A percentile compares a stretch with the other conserved stretches of the same genome.
These are phyloP conservation scores for Candida qinlingensis DNA, from an alignment of 805 yeast species.

Conservation along the genomic window DNA sequence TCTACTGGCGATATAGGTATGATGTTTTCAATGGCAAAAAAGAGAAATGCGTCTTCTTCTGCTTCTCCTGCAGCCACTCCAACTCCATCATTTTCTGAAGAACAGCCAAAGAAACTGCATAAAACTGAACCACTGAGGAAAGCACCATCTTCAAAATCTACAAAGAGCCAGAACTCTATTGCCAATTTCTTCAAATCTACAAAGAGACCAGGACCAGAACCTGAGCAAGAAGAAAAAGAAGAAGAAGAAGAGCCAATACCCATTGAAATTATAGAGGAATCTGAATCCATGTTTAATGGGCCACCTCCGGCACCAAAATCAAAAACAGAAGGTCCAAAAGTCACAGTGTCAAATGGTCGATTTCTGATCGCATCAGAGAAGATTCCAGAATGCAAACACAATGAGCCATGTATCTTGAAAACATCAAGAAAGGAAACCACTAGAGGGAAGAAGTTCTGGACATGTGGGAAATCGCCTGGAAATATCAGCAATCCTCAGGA, in stretches of 20 bases:
- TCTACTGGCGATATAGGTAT: constrained; percentile 29
- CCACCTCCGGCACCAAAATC: background rate
- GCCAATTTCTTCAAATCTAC: constrained; percentile 12
- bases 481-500: constrained; percentile 9
- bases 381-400: constrained; percentile 44
- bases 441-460: constrained; percentile 51
- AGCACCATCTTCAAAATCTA: constrained; percentile 10
- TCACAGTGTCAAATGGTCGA: constrained; percentile 13
- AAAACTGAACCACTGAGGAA: constrained; percentile 2
- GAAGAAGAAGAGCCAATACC: constrained; percentile 1
- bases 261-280: constrained; percentile 1
- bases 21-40: constrained; percentile 29
- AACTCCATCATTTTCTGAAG: background rate
- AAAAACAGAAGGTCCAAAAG: background rate
- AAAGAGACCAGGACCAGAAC: background rate
- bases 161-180: constrained; percentile 5
- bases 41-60: constrained; percentile 4
- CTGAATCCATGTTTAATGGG: background rate
- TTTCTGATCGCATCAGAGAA: constrained; percentile 16
- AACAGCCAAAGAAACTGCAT: background rate
- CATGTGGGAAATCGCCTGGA: constrained; percentile 38
- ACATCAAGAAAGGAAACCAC: constrained; percentile 39
- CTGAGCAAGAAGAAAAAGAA: background rate
- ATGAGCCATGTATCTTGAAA: constrained; percentile 39
- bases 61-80: background rate